Evolutionary conservation across 139 green algal species (phyloP).

Genomic region (Picocystis salinarum): DNA sequence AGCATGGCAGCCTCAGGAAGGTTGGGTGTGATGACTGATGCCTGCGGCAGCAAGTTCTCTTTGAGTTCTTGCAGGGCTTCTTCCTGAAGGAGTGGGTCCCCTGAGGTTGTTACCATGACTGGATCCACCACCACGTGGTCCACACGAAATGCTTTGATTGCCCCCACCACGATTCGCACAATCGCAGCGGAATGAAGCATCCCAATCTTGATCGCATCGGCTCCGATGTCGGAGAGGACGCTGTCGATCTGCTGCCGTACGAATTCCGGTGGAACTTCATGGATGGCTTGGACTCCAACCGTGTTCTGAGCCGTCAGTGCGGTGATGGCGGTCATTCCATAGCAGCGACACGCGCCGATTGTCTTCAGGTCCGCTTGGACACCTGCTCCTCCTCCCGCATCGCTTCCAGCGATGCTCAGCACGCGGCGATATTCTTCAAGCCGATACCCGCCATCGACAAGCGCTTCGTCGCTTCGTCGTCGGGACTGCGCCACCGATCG

Average conservation of each 20-base stretch:
- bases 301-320: constrained; percentile 90
- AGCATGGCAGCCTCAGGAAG: constrained; percentile 64
- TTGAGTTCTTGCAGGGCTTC: constrained; percentile 34
- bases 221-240: constrained; percentile 65
- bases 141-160: background rate
- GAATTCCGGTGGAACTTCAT: constrained; percentile 29
- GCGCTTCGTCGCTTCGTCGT: too few relatives aligned
- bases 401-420: constrained; percentile 83
- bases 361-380: constrained; percentile 64
- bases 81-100: constrained; percentile 38
- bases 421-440: too few relatives aligned
- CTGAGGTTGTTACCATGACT: constrained; percentile 76
- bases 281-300: constrained; percentile 52
- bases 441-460: too few relatives aligned
- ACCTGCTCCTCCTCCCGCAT: constrained; percentile 81
- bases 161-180: background rate
- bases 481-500: too few relatives aligned
- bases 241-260: constrained; percentile 58
- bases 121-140: constrained; percentile 91
- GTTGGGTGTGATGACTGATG: constrained; percentile 79
- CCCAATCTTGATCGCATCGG: constrained; percentile 74
- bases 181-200: constrained; percentile 62
- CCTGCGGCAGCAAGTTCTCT: constrained; percentile 49
- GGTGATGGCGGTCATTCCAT: constrained; percentile 54
- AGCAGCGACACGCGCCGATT: constrained; percentile 22